Conservation (phyloP, 2,329 filamentous ascomycete species). For the Diaporthe citri region DNA sequence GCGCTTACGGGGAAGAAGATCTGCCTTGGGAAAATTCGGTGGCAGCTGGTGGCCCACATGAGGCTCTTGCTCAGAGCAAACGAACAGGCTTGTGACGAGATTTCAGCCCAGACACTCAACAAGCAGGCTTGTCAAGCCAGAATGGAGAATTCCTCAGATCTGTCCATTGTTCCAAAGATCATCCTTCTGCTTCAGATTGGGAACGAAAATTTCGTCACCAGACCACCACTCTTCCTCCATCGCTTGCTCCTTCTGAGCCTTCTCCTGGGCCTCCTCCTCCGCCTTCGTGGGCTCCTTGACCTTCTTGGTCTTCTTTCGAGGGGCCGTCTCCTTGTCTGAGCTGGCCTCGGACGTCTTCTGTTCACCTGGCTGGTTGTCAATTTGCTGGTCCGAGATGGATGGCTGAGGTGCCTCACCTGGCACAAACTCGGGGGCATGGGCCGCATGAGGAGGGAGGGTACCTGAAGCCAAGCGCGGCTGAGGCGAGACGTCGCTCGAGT, state of each 20-base stretch:
- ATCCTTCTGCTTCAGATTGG: background rate
- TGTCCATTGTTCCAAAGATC: background rate
- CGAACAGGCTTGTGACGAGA: background rate
- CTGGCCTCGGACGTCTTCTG: background rate
- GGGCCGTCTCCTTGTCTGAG: background rate
- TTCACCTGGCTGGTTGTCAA: background rate
- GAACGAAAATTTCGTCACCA: background rate
- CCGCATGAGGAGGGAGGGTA: conserved; percentile 1
- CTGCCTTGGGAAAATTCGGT: background rate
- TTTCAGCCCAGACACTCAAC: background rate
- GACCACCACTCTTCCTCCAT: conserved; percentile 18
- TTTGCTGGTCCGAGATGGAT: background rate
- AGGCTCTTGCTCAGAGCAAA: background rate
- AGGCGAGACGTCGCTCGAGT: background rate
- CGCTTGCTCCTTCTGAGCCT: background rate
- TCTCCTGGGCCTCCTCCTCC: background rate
- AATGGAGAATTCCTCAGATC: background rate
- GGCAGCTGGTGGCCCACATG: background rate
- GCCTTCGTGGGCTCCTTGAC: background rate
- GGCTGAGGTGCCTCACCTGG: background rate
- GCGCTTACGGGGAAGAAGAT: background rate
- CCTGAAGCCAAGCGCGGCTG: background rate
- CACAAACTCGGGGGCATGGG: conserved; percentile 1
- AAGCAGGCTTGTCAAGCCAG: no score
- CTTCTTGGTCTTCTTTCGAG: background rate